Evolutionary conservation across 2,329 filamentous ascomycete species (phyloP), one percentile per base, ranked within the genome.

Genomic region (Fusarium sp.): DNA sequence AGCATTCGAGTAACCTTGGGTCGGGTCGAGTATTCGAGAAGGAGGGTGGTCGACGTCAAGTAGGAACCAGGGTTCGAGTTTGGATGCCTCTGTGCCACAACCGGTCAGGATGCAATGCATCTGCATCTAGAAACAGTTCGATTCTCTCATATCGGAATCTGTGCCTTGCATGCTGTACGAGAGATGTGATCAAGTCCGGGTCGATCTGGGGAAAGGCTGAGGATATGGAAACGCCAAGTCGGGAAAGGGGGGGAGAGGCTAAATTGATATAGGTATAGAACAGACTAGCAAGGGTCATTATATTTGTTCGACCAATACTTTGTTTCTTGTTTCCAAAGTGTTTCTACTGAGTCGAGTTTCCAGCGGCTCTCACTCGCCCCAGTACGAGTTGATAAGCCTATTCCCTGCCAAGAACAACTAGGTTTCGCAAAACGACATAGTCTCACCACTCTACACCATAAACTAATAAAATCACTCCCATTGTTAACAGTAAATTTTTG

Each of bases 81-180:
- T n/a, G 22, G 11, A 27, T 24, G 20, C 16, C 31, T 9, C 5
- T 4, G 41, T 14, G 39, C 37, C 18, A 20, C 2, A 20, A 20
- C 41, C 20, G 27, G 58, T 9, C 9, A 64, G 11, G 16, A 57
- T 33, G 33, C 24, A 35, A 50, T 24, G 33, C 50, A 35, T 6
- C 45, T 37, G 27, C 35, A 33, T 56, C 14, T n/a, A 24, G 45
- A 52, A 7, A 18, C 2, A 18, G 18, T 72, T 72, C 74, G 72
- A 71, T 58, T 72, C 68, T 72, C 20, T 11, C 20, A 7, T 14
- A 4, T 1, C 18, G 45, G 45, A 10, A n/a, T 1, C 31, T 2
- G 8, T 8, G 24, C 52, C n/a, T 18, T 1, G 18, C 6, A n/a
- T 41, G 24, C 5, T 16, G 48, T 3, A 1, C 27, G 31, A 3